These are phyloP conservation scores for Madurella mycetomatis DNA, from an alignment of 2,329 filamentous ascomycete genomes.

Conservation along the genomic window DNA sequence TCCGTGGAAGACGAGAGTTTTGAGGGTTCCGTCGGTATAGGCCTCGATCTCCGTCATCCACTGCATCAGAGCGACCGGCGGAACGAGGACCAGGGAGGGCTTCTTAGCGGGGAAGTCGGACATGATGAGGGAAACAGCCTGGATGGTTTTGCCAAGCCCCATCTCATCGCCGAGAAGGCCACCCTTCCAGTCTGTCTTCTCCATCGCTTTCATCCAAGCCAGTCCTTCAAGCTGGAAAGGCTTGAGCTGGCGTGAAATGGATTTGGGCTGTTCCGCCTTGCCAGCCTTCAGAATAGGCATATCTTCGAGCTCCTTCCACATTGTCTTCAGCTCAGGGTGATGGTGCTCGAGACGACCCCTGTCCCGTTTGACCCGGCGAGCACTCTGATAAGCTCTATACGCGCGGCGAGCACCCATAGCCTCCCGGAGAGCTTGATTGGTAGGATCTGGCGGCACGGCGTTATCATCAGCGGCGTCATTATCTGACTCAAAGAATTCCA, in stretches of 20 bases:
- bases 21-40: constrained; percentile 82
- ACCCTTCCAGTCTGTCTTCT: constrained; percentile 78
- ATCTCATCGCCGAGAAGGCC: constrained; percentile 95
- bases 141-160: constrained; percentile 98
- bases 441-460: constrained; percentile 30
- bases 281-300: constrained; percentile 60
- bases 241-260: constrained; percentile 80
- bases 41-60: constrained; percentile 80
- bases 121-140: constrained; percentile 97
- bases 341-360: constrained; percentile 65
- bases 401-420: constrained; percentile 32
- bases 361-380: constrained; percentile 39
- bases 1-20: constrained; percentile 86
- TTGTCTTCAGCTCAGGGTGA: constrained; percentile 74
- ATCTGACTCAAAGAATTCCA: constrained; percentile 6
- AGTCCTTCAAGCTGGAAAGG: constrained; percentile 91
- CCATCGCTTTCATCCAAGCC: constrained; percentile 91
- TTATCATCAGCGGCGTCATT: constrained; percentile 30
- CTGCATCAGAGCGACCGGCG: constrained; percentile 91
- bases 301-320: constrained; percentile 76
- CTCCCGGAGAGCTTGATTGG: constrained; percentile 13
- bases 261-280: constrained; percentile 65
- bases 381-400: constrained; percentile 27
- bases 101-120: constrained; percentile 83
- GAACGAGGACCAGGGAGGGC: constrained; percentile 83